Evolutionary conservation across 768 basidiomycete genomes (phyloP).

Genomic region (Russula emetica): DNA sequence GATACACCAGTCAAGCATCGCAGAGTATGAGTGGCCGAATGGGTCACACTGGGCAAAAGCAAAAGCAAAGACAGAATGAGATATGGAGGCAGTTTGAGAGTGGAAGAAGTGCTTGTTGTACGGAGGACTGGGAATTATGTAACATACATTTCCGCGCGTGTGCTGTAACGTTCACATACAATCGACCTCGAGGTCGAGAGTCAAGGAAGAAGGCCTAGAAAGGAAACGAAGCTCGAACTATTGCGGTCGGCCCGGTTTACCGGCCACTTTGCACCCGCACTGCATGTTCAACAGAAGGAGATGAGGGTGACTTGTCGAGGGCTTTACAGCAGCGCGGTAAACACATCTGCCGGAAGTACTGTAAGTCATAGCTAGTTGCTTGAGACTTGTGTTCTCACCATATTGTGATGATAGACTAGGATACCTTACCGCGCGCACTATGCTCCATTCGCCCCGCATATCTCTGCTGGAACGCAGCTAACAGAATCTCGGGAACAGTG

Average conservation of each 20-base stretch:
- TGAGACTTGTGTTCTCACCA: not conserved
- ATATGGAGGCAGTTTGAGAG: not conserved
- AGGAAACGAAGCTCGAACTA: not conserved
- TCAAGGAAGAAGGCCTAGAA: not conserved
- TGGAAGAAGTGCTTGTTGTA: not conserved
- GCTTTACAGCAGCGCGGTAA: not conserved
- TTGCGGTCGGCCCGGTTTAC: not conserved
- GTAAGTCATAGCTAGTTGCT: not conserved
- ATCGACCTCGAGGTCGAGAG: too few relatives aligned
- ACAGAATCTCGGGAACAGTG: conserved; percentile 18
- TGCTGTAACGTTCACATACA: too few relatives aligned
- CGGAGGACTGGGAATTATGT: not conserved
- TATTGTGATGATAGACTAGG: not conserved
- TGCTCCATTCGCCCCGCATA: conserved; percentile 15
- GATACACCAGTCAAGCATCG: conserved; percentile 78
- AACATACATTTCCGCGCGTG: not conserved
- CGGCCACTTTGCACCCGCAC: not conserved
- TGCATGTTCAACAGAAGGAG: not conserved
- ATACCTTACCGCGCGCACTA: conserved; percentile 16
- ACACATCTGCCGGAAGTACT: not conserved
- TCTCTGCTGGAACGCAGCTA: not conserved
- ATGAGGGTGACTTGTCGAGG: conserved; percentile 13
- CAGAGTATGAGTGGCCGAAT: conserved; percentile 79
- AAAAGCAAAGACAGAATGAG: conserved; percentile 6
- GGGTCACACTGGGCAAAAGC: conserved; percentile 71